Base-by-base conservation (phyloP, 2,329 filamentous ascomycete genomes). In the Penicillium polonicum region DNA sequence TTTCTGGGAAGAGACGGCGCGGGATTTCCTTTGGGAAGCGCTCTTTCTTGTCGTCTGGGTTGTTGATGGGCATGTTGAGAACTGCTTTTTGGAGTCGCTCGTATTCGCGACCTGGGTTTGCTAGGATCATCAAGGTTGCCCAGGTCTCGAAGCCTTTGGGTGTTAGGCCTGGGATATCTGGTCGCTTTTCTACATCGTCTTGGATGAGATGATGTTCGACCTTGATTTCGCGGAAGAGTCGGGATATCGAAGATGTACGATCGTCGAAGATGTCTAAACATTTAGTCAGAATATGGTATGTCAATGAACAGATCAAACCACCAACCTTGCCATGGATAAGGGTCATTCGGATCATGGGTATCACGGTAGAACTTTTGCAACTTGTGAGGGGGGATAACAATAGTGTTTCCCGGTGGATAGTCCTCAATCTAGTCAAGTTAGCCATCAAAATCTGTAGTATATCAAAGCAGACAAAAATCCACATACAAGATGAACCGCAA, bases 1-100 rank as follows among this genome's bases (percentile, higher is more conserved):
- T 72, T 0, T 78, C 76, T 0, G 91, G 91, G 39, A 96, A 84
- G 4, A 94, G 79, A 51, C 88, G 82, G 41, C 91, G 81, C 1
- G 90, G 87, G 3, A 96, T 81, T 65, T 92, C 87, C 62, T 90
- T 91, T 0, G 91, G 92, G 54, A 95, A 87, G 2, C 89, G 81
- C 72, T 92, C 89, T 12, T 83, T 85, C 61, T 81, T 83, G 48
- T 88, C 83, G 44, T 86, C 82, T 0, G 85, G 80, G 54, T 87
- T 85, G 66, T 72, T 86, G 65, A 95, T 88, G 0, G 90, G 88
- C 73, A 92, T 84, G 44, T 87, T 82, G 4, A 85, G 73, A 4
- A 92, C 83, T 23, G 91, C 84, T 57, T 83, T 85, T 43, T 85
- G 80, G 5, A 96, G 78, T 10, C 92, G 85, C 42, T 83, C 81